Evolutionary conservation across 352 stramenopile genomes (phyloP), one percentile per base, ranked within the genome.

Genomic region (Blastocystis sp.): DNA sequence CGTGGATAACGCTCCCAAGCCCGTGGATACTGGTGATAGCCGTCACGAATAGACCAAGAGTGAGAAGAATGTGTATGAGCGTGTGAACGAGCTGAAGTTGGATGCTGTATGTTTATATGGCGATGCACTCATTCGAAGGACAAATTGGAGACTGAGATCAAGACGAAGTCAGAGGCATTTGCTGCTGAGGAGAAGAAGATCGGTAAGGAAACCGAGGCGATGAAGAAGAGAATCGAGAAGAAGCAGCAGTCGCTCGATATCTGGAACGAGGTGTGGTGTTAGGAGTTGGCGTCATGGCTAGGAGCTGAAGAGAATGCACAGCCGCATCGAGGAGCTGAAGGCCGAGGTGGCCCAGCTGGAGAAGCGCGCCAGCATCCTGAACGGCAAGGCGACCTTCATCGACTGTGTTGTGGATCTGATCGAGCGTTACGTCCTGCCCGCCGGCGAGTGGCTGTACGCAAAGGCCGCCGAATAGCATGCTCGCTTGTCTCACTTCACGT

Each of bases 371-470:
- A 81, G 45, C 17, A 38, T 40, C 19, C 10, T 14, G 10, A 21
- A 65, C 38, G 43, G 38, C 17, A n/a, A 81, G 14, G 14, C 66
- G 21, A 64, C 38, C 38, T 28, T 81, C 43, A 24, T 81, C 14
- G 40, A 81, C 28, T 3, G 38, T 34, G 38, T 81, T 11, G 57
- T 81, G 7, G 71, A 81, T 42, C 17, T 64, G 10, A 81, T 24
- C 3, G 71, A 81, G 57, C 71, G n/a, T 6, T 63, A 81, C 40
- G 28, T 81, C 60, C 43, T 81, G 10, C 71, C 71, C 28, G 59
- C 43, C 21, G 48, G 21, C 3, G 64, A 71, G 66, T 57, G 54
- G 24, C 19, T 57, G n/a, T 48, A 19, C 17, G 43, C 24, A 38
- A 24, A 43, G 14, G 17, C 43, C 24, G 48, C 28, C 28, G 28